A percentile compares a stretch with the other conserved stretches of the same genome.
Evolutionary conservation across 2,329 filamentous ascomycete species (phyloP).

Genomic region (Emergomyces orientalis): DNA sequence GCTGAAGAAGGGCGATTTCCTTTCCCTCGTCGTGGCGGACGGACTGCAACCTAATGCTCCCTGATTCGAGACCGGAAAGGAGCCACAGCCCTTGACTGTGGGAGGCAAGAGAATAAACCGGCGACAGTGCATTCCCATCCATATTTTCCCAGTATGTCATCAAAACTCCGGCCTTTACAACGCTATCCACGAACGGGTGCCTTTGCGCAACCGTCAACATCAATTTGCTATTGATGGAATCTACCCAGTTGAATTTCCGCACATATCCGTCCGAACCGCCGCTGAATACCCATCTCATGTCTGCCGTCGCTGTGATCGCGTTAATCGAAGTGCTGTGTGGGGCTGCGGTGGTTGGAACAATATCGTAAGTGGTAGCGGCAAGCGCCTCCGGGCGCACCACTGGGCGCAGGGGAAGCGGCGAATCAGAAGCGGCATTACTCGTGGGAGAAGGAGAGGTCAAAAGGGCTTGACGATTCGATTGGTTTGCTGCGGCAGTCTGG

Average conservation of each 20-base stretch:
- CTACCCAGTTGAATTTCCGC: slow-evolving; percentile 89
- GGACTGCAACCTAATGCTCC: slow-evolving; percentile 85
- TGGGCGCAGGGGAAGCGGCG: slow-evolving; percentile 42
- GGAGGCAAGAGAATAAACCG: slow-evolving; percentile 87
- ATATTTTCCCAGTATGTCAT: slow-evolving; percentile 99
- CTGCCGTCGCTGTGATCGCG: slow-evolving; percentile 79
- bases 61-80: slow-evolving; percentile 79
- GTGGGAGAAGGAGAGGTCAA: slow-evolving; percentile 41
- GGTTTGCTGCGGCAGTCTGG: slow-evolving; percentile 19
- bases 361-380: slow-evolving; percentile 76
- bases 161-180: slow-evolving; percentile 86
- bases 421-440: slow-evolving; percentile 22
- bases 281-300: slow-evolving; percentile 90
- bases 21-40: slow-evolving; percentile 92
- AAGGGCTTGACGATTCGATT: slow-evolving; percentile 39
- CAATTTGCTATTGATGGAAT: slow-evolving; percentile 89
- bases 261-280: slow-evolving; percentile 94
- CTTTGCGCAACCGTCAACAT: slow-evolving; percentile 89
- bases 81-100: slow-evolving; percentile 88
- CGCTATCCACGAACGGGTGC: slow-evolving; percentile 94
- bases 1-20: slow-evolving; percentile 67
- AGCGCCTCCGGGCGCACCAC: slow-evolving; percentile 68
- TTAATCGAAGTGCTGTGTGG: slow-evolving; percentile 95
- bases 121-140: slow-evolving; percentile 64
- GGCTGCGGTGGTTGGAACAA: slow-evolving; percentile 92